A percentile compares a stretch with the other conserved stretches of the same genome.
Evolutionary conservation across 441 rosid species (phyloP).

Genomic region (Euphorbia corollata): DNA sequence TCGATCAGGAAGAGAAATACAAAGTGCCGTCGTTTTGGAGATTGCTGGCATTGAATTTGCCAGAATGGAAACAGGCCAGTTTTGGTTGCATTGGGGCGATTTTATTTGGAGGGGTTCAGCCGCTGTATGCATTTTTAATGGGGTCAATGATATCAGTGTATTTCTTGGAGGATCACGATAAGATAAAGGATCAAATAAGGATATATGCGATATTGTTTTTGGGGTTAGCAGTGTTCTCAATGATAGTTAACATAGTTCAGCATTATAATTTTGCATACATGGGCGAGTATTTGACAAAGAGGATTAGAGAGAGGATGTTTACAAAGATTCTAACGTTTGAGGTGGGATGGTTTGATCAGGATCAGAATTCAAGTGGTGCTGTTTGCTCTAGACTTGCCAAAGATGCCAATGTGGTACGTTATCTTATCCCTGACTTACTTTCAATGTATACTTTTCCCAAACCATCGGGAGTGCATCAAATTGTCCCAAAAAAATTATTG

Average conservation of each 20-base stretch:
- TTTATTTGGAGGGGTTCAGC: conserved; percentile 62
- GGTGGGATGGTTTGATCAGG: conserved; percentile 73
- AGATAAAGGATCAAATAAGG: conserved; percentile 53
- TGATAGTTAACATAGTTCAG: conserved; percentile 43
- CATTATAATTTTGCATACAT: conserved; percentile 67
- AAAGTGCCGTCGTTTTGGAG: conserved; percentile 46
- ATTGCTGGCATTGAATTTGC: conserved; percentile 48
- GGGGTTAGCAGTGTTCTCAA: conserved; percentile 44
- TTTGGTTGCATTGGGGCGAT: conserved; percentile 54
- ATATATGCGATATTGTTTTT: conserved; percentile 41
- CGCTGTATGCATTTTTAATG: conserved; percentile 44
- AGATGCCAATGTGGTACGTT: conserved; percentile 63
- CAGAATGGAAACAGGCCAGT: conserved; percentile 69
- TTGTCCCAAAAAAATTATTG: too few species aligned
- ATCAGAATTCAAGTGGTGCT: conserved; percentile 66
- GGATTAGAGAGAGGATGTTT: conserved; percentile 67
- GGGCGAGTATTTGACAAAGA: conserved; percentile 57
- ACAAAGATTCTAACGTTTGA: conserved; percentile 67
- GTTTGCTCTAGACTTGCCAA: conserved; percentile 66
- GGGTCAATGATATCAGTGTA: conserved; percentile 64
- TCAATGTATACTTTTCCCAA: too few species aligned
- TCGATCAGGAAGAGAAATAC: conserved; percentile 15
- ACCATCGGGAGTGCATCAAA: too few species aligned
- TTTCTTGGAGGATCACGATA: conserved; percentile 43
- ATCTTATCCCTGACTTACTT: neutral